Base-by-base conservation (phyloP, 177 flowering plant genomes). In the Vitis hybrid region DNA sequence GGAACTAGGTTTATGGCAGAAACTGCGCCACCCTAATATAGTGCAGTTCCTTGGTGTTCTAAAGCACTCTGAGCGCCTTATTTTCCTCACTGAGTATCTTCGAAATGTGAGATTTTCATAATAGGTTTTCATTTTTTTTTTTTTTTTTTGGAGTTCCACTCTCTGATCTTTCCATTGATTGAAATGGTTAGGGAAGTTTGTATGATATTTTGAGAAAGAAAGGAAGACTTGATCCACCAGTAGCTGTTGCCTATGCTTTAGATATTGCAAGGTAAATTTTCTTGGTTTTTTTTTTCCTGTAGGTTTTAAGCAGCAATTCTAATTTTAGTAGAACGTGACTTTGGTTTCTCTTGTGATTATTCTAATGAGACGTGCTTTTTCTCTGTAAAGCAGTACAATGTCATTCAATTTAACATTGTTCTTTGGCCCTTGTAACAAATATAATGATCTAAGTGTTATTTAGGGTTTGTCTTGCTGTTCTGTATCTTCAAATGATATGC, bases 21-120 rank as follows among this genome's bases (percentile, higher is more conserved):
- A 79, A 78, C 69, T 88, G 75, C 88, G 86, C 59, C 91, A 86
- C 70, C 91, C 91, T n/a, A 88, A 88, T 65, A 86, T 88, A 65
- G 89, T 86, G 67, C 91, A 84, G 74, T 88, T 85, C 74, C 89
- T 88, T 48, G 89, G 91, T 59, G 88, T 84, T 72, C 66, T 88
- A 18, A 84, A 79, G 75, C 71, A 81, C 34, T 62, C 88, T 11
- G 83, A 82, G 23, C 88, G 84, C 58, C 73, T 88, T 74, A 84
- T 83, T 30, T 82, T 88, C 71, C 82, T 88, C 70, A 85, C 85
- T 0, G 91, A 88, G 80, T 88, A 84, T 75, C 86, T 86, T 14
- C 61, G 82, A 60, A 86, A 86, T 78, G 91, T 86, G 68, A 79
- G 82, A 19, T n/a, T 26, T 13, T 60, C 4, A 40, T 8, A 10